phyloP scores from a whole-genome alignment of 371 early-diverging fungal species.

The Hamiltosporidium magnivora region DNA sequence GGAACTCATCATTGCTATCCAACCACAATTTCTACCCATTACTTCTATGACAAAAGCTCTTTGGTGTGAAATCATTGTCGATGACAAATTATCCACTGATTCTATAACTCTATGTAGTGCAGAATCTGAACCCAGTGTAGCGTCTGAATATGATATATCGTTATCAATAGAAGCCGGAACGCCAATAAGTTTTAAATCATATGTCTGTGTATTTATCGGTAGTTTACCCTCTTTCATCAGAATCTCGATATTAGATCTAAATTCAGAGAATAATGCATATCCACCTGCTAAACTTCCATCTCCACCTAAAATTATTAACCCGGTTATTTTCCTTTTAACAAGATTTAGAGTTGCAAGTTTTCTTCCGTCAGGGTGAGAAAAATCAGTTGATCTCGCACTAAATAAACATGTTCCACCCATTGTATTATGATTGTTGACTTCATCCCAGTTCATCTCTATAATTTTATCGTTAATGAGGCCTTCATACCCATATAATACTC shows the following conservation, averaged over 20 bases:
- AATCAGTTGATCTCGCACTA: slow-evolving; percentile 75
- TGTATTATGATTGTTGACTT: slow-evolving; percentile 69
- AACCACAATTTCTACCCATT: slow-evolving; percentile 98
- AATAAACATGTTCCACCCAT: slow-evolving; percentile 91
- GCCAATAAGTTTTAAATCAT: slow-evolving; percentile 74
- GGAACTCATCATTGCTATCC: slow-evolving; percentile 89
- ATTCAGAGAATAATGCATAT: slow-evolving; percentile 74
- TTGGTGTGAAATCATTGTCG: slow-evolving; percentile 86
- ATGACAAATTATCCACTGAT: slow-evolving; percentile 74
- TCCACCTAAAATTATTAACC: slow-evolving; percentile 87
- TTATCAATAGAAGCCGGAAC: slow-evolving; percentile 70
- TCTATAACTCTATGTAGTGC: slow-evolving; percentile 91
- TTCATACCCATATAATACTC: slow-evolving; percentile 82
- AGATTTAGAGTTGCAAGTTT: slow-evolving; percentile 71
- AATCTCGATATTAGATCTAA: slow-evolving; percentile 67
- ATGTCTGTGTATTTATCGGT: slow-evolving; percentile 58
- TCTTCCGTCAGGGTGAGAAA: slow-evolving; percentile 72
- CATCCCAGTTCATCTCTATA: slow-evolving; percentile 69
- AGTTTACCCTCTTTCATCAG: slow-evolving; percentile 57
- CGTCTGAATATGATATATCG: slow-evolving; percentile 80
- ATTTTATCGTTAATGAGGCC: slow-evolving; percentile 87
- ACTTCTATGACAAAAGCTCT: slow-evolving; percentile 95
- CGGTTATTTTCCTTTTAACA: slow-evolving; percentile 74
- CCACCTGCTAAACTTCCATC: slow-evolving; percentile 95
- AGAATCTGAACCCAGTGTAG: slow-evolving; percentile 82